Base-by-base conservation (phyloP, 192 early-diverging fungal species). In the Podila epigama region DNA sequence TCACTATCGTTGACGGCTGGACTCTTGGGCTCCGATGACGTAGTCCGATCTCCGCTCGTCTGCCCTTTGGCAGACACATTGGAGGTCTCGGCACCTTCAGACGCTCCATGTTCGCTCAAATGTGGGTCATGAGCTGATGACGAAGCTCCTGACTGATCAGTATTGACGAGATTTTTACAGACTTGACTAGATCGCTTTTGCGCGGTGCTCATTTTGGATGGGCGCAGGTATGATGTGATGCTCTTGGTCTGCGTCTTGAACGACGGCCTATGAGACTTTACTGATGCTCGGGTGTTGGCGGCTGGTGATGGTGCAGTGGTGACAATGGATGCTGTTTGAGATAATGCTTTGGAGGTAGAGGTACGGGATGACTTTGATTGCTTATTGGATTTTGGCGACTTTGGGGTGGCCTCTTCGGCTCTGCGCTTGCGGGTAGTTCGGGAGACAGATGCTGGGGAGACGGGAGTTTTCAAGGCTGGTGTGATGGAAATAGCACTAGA, bases 191-290 rank as follows among this genome's bases (percentile, higher is more conserved):
- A 75, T 56, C 63, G 25, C 60, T 75, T 75, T 52, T 75, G 72
- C 32, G 64, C 62, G 25, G 72, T 75, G 35, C 72, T 75, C 53
- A 53, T 75, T 63, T 75, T 75, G 18, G 72, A 75, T 50, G 66
- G 63, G 36, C 65, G 72, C 64, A 66, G 66, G 37, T 62, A 75
- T 28, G 54, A 42, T 34, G 58, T 34, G n/a, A 67, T 62, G 35
- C 48, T 61, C 22, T 61, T 51, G 20, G 58, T 34, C 36, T 60
- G 50, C 50, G 48, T n/a, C 9, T 36, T 60, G 68, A 60, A 60
- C 56, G 35, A 58, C 27, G 22, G 42, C 52, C 25, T 59, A 27
- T 36, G 53, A 54, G 10, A 51, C 53, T 12, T 13, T 51, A 20
- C 48, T 54, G 27, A 11, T 54, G 4, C 27, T 9, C 52, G 22